Conservation (phyloP, 257 asterid species). For the Voacanga thouarsii region DNA sequence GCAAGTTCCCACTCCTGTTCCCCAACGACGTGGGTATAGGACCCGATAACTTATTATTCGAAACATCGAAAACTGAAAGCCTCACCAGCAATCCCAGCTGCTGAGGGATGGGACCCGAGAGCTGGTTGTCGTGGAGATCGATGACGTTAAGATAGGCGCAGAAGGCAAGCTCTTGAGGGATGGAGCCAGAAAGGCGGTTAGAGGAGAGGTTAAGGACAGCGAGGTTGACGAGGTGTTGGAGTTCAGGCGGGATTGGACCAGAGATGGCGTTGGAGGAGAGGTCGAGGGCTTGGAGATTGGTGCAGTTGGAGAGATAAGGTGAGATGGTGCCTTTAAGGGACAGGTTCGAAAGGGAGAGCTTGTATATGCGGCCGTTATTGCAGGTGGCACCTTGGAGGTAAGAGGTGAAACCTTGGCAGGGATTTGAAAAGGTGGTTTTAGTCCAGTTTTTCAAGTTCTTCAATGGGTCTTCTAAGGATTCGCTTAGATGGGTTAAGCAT, state of each 20-base stretch:
- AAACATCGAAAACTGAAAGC: slow-evolving; percentile 74
- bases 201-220: slow-evolving; percentile 81
- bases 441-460: slow-evolving; percentile 80
- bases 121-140: slow-evolving; percentile 74
- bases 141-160: slow-evolving; percentile 88
- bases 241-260: slow-evolving; percentile 72
- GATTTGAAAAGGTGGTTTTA: slow-evolving; percentile 47
- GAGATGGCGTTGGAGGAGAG: slow-evolving; percentile 75
- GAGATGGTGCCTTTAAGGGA: slow-evolving; percentile 73
- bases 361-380: slow-evolving; percentile 91
- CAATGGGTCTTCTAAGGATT: slow-evolving; percentile 63
- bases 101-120: slow-evolving; percentile 69
- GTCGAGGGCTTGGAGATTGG: slow-evolving; percentile 85
- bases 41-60: slow-evolving; percentile 67
- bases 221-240: slow-evolving; percentile 67
- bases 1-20: slow-evolving; percentile 63
- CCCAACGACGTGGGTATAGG: slow-evolving; percentile 71
- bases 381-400: slow-evolving; percentile 86
- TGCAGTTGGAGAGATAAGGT: slow-evolving; percentile 85
- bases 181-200: slow-evolving; percentile 60
- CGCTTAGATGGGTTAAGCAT: slow-evolving; percentile 62
- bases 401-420: slow-evolving; percentile 74
- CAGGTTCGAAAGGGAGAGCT: slow-evolving; percentile 66
- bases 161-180: slow-evolving; percentile 67
- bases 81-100: slow-evolving; percentile 71